A percentile compares a stretch with the other conserved stretches of the same genome.
Conservation (phyloP, 306 rosid species). For the Canavalia ensiformis region DNA sequence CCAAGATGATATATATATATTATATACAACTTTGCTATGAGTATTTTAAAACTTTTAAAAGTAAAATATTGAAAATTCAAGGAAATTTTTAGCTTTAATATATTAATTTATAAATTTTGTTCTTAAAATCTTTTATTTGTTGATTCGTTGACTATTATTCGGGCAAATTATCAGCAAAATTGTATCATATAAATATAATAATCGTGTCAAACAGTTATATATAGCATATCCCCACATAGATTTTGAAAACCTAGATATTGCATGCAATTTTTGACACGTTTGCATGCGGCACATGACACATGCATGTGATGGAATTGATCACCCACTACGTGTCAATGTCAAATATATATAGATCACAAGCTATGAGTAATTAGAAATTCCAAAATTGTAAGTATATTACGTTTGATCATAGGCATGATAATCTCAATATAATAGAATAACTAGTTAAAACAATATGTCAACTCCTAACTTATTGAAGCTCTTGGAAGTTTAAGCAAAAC, state of each 20-base stretch:
- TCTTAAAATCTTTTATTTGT: not conserved
- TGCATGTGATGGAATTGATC: constrained; percentile 34
- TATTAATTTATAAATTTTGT: not conserved
- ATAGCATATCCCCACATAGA: not conserved
- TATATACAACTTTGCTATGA: not conserved
- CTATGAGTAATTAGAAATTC: not conserved
- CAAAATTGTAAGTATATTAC: not conserved
- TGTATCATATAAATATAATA: constrained; percentile 9
- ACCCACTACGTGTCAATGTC: constrained; percentile 48
- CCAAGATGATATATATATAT: not conserved
- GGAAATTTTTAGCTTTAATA: not conserved
- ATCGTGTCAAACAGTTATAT: not conserved
- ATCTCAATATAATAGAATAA: not conserved
- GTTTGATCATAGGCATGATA: not conserved
- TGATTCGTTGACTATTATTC: not conserved
- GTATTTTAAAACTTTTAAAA: too few relatives aligned
- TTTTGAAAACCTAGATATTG: constrained; percentile 22
- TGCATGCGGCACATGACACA: constrained; percentile 47
- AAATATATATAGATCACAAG: constrained; percentile 22
- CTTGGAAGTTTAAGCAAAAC: constrained; percentile 23
- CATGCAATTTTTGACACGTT: constrained; percentile 46
- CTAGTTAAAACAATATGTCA: not conserved
- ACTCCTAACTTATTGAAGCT: constrained; percentile 1
- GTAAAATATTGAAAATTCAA: not conserved
- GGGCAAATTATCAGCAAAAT: not conserved